Percentiles rank a stretch among this genome's conserved stretches.
Evolutionary conservation across 352 stramenopile genomes (phyloP).

Genomic region (Globisporangium acanthophoron): DNA sequence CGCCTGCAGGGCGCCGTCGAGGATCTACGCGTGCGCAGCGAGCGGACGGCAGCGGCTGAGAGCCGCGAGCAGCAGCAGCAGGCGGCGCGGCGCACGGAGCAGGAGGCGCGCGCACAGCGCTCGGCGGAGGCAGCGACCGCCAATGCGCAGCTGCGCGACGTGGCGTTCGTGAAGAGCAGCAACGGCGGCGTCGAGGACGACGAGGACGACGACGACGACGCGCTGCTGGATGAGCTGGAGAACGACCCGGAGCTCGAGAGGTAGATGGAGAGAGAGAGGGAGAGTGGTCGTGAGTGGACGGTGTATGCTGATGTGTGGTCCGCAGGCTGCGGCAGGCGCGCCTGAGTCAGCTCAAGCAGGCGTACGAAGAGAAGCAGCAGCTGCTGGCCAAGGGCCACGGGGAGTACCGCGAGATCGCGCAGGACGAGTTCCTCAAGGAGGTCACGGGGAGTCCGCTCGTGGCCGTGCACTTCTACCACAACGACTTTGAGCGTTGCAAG

Average conservation of each 20-base stretch:
- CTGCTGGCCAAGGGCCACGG: conserved; percentile 70
- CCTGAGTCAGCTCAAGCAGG: conserved; percentile 58
- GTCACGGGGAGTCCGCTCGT: conserved; percentile 82
- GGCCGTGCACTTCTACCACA: conserved; percentile 95
- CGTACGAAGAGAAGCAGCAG: conserved; percentile 53
- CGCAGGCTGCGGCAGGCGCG: conserved; percentile 76
- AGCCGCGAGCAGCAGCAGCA: conserved; percentile 14
- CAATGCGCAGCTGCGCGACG: conserved; percentile 21
- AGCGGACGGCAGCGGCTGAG: conserved; percentile 11
- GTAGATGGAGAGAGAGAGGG: background rate
- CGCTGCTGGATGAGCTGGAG: conserved; percentile 62
- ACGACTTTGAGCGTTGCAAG: conserved; percentile 96
- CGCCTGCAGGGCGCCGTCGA: conserved; percentile 72
- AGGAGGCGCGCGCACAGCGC: conserved; percentile 16
- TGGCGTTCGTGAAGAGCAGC: conserved; percentile 20
- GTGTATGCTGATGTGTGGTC: background rate
- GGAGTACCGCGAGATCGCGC: conserved; percentile 87
- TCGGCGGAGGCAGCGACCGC: conserved; percentile 23
- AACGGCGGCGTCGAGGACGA: conserved; percentile 19
- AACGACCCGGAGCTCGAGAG: conserved; percentile 70
- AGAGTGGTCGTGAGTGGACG: background rate
- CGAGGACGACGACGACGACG: conserved; percentile 54
- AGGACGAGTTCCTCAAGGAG: conserved; percentile 96
- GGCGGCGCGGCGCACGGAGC: conserved; percentile 22
- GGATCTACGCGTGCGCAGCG: conserved; percentile 61